Evolutionary conservation across 2,329 filamentous ascomycete species (phyloP), one percentile per base, ranked within the genome.

Genomic region (Ploettnerulaceae sp.): DNA sequence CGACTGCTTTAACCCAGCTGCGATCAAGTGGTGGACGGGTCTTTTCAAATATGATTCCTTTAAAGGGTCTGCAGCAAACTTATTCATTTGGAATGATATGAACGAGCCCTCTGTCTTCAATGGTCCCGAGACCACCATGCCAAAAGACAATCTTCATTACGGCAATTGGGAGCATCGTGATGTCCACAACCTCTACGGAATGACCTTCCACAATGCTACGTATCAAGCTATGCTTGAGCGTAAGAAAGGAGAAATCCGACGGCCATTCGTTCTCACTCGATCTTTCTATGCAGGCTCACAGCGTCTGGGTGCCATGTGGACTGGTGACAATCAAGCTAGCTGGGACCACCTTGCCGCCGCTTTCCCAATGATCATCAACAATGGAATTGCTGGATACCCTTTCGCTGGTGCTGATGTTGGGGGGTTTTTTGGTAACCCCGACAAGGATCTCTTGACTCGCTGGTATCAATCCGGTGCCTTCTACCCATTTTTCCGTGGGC

Each of bases 21-120:
- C 89, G 5, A 79, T 86, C 44, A 80, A 86, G 52, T 98, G 93
- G 93, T 98, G 93, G 91, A 85, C 81, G 57, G 70, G 75, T 2
- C 76, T 97, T 8, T 97, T 95, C 76, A 84, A 86, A 60, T 97
- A 94, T 57, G 82, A 88, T 63, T 77, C 71, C 31, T 98, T 96
- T 75, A 87, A 88, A 66, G 90, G 89, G 37, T 89, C 89, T 1
- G 76, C 84, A 58, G 75, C 83, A 54, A 98, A 97, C 66, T 84
- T 88, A 0, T 96, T 89, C 67, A 81, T 98, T 60, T 98, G 93
- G 93, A 98, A 98, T 66, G 93, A 98, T 66, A 98, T 98, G 93
- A 97, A 96, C 64, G 93, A 98, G 70, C 93, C 93, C 0, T 97
- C 93, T 0, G 93, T 98, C 1, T 98, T 98, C 73, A 97, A 97